A percentile compares a stretch with the other conserved stretches of the same genome.
phyloP scores from a whole-genome alignment of 371 early-diverging fungal species.

The Mucor plumbeus region DNA sequence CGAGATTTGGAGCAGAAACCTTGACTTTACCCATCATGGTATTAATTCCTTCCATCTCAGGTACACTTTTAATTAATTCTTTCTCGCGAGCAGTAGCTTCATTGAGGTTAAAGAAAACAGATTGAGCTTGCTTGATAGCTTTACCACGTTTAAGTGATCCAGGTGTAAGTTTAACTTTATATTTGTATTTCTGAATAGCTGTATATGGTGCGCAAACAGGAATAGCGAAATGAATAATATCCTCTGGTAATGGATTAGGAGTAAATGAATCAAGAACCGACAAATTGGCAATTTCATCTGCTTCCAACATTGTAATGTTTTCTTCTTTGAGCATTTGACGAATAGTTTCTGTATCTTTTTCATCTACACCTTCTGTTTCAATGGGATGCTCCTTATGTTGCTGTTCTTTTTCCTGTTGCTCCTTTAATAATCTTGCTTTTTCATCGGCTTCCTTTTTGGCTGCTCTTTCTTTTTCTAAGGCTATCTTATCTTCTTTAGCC shows the following conservation, averaged over 20 bases:
- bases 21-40: conserved; percentile 91
- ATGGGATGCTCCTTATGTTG: conserved; percentile 10
- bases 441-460: conserved; percentile 37
- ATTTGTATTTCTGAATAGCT: conserved; percentile 90
- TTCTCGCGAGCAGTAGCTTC: conserved; percentile 71
- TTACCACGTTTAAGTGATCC: conserved; percentile 98
- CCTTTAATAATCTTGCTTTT: conserved; percentile 4
- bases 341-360: conserved; percentile 65
- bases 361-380: conserved; percentile 19
- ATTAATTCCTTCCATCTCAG: conserved; percentile 82
- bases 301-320: conserved; percentile 70
- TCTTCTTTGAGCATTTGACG: conserved; percentile 76
- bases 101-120: conserved; percentile 57
- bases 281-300: conserved; percentile 67
- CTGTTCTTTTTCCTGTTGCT: conserved; percentile 9
- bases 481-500: conserved; percentile 51
- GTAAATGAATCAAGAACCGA: conserved; percentile 82
- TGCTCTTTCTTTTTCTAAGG: conserved; percentile 30
- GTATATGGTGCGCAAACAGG: conserved; percentile 97
- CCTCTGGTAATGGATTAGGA: conserved; percentile 77
- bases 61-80: conserved; percentile 82
- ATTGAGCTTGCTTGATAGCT: conserved; percentile 53
- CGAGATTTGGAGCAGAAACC: conserved; percentile 77
- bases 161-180: conserved; percentile 94
- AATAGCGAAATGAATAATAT: conserved; percentile 87